Evolutionary conservation across 495 filamentous ascomycete species (phyloP).

Genomic region (Sordaria brevicollis): DNA sequence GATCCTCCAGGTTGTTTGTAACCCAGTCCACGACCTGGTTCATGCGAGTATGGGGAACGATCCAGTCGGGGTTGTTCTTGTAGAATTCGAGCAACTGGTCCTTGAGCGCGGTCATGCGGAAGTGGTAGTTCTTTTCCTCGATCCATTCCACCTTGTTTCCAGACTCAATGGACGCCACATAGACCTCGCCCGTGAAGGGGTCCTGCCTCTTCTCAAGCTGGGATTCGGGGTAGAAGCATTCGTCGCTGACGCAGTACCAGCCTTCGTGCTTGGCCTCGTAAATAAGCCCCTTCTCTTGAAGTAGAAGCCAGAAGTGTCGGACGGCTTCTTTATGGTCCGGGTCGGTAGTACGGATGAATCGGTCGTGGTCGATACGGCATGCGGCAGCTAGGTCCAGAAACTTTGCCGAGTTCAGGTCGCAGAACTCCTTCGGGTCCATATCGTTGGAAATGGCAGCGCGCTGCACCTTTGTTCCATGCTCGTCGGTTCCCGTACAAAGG

Average conservation of each 20-base stretch:
- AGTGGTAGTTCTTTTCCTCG: conserved; percentile 91
- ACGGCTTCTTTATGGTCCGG: conserved; percentile 73
- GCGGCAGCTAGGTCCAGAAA: conserved; percentile 61
- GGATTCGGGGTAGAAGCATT: conserved; percentile 82
- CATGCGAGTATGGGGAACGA: conserved; percentile 58
- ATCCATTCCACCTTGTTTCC: conserved; percentile 90
- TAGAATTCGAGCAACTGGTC: conserved; percentile 72
- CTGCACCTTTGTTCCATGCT: conserved; percentile 97
- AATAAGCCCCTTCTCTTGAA: conserved; percentile 66
- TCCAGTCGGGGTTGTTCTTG: conserved; percentile 54
- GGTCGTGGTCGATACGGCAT: conserved; percentile 60
- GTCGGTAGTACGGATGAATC: conserved; percentile 89
- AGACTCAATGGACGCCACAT: conserved; percentile 78
- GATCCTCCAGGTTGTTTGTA: conserved; percentile 60
- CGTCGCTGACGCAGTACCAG: conserved; percentile 95
- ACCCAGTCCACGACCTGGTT: conserved; percentile 61
- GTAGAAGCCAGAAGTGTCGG: conserved; percentile 77
- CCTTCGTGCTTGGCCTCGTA: conserved; percentile 82
- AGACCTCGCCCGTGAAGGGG: conserved; percentile 67
- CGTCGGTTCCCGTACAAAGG: conserved; percentile 88
- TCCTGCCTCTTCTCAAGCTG: conserved; percentile 65
- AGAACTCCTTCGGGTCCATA: conserved; percentile 39
- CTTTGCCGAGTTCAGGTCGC: conserved; percentile 50
- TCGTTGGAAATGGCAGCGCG: conserved; percentile 61
- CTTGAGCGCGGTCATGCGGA: conserved; percentile 72